These are phyloP conservation scores for Leccinum subgranulosum DNA, from an alignment of 768 basidiomycete species.

Conservation along the genomic window DNA sequence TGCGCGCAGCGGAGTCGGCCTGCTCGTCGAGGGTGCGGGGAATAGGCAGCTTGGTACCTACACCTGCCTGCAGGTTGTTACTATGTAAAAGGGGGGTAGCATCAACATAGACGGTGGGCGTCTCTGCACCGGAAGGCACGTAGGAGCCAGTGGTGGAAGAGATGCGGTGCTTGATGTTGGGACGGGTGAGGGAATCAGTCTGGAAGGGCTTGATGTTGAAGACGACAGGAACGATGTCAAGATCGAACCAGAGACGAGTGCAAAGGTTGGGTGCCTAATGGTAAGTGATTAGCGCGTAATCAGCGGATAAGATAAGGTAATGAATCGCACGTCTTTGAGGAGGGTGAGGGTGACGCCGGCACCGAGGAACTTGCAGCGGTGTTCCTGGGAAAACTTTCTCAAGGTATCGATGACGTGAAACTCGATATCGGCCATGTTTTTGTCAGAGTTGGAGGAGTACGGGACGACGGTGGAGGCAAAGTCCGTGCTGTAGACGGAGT, in stretches of 20 bases:
- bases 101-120: constrained; percentile 68
- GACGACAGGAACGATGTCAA: constrained; percentile 81
- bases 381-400: constrained; percentile 69
- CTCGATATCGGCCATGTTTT: constrained; percentile 61
- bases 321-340: constrained; percentile 56
- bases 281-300: constrained; percentile 21
- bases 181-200: constrained; percentile 73
- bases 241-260: constrained; percentile 78
- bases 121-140: constrained; percentile 72
- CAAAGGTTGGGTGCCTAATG: constrained; percentile 73
- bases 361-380: constrained; percentile 84
- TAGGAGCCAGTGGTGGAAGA: constrained; percentile 78
- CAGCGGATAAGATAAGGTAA: constrained; percentile 3
- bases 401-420: constrained; percentile 60
- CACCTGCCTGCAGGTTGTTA: constrained; percentile 40
- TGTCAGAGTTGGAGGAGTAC: constrained; percentile 48
- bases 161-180: constrained; percentile 80
- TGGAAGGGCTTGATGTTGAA: constrained; percentile 85
- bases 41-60: constrained; percentile 62
- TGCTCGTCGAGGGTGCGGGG: constrained; percentile 79
- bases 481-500: constrained; percentile 83
- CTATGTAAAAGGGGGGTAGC: constrained; percentile 45
- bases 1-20: constrained; percentile 83
- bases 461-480: constrained; percentile 58
- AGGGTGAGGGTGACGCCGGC: constrained; percentile 73